Evolutionary conservation across 2,329 filamentous ascomycete species (phyloP), one percentile per base, ranked within the genome.

Genomic region (Clarireedia homoeocarpa): DNA sequence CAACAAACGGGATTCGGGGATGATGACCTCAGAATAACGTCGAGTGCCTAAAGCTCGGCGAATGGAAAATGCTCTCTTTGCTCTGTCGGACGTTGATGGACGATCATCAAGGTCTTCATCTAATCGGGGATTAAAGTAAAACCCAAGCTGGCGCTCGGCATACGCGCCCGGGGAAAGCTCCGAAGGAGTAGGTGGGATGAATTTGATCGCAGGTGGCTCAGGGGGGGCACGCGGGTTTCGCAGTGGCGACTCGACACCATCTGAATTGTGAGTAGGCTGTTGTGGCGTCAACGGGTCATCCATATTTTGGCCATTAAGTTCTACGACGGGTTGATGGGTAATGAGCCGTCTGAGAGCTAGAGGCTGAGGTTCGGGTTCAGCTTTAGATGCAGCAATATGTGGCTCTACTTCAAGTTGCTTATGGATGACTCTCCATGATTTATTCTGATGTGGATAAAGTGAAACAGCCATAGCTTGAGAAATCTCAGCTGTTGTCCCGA

Each of bases 381-480:
- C 27, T 30, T 30, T 30, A 10, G 27, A 30, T 30, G 27, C 27
- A 30, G 10, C 27, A 30, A 30, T 9, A 30, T 30, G 27, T 9
- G 57, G 30, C 20, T 36, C 48, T 42, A 34, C 27, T 17, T 53
- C 55, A 12, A 42, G 47, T 42, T 47, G 47, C 20, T 27, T 26
- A 6, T 52, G 44, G 24, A 55, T 50, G 14, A 55, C 47, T 34
- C 45, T 55, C 52, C 52, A 55, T 49, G 83, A 86, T 48, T 77
- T 83, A 62, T 85, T 85, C 63, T 85, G 81, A 60, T 86, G 83
- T 20, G 79, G 76, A 61, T 79, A 84, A 63, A 86, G 81, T 58
- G 76, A 82, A 55, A 86, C 76, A 40, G 80, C 81, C 65, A 79
- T 71, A 36, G 83, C 83, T 70, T 86, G 82, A 0, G 82, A 82